Conservation (phyloP, 1,139 yeast genomes). For the Sugiyamaella neomexicana region DNA sequence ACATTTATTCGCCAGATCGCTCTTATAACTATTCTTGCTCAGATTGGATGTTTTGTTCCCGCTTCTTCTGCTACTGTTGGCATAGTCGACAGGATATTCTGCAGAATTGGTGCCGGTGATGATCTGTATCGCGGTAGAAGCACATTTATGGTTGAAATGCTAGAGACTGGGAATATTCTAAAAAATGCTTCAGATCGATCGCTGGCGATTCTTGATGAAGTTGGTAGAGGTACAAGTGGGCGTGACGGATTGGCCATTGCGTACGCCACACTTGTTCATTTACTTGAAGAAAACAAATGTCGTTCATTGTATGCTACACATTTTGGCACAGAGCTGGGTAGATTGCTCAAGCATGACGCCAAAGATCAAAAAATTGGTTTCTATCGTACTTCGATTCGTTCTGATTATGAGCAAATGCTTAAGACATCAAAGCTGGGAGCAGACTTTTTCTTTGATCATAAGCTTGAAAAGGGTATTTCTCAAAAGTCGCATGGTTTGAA, state of each 20-base stretch:
- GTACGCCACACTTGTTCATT: slow-evolving; percentile 67
- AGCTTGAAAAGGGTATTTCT: slow-evolving; percentile 69
- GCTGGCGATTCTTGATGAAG: slow-evolving; percentile 86
- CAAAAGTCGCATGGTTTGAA: slow-evolving; percentile 79
- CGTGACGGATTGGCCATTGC: slow-evolving; percentile 90
- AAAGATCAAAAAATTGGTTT: slow-evolving; percentile 20
- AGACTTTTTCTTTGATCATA: slow-evolving; percentile 55
- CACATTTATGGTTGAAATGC: slow-evolving; percentile 97
- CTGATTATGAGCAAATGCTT: not conserved
- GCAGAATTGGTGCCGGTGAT: slow-evolving; percentile 86
- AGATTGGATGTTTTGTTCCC: slow-evolving; percentile 88
- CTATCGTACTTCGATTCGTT: slow-evolving; percentile 34
- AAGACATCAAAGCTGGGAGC: slow-evolving; percentile 18
- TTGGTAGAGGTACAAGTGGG: slow-evolving; percentile 95
- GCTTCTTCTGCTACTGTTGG: slow-evolving; percentile 73
- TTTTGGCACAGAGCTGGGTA: slow-evolving; percentile 68
- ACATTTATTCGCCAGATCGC: slow-evolving; percentile 90
- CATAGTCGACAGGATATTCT: slow-evolving; percentile 79
- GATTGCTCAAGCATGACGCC: slow-evolving; percentile 39
- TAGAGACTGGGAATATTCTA: slow-evolving; percentile 83
- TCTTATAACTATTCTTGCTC: slow-evolving; percentile 80
- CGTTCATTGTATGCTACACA: slow-evolving; percentile 91
- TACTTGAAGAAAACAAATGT: slow-evolving; percentile 59
- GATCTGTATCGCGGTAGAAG: slow-evolving; percentile 83
- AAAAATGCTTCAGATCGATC: slow-evolving; percentile 74